phyloP scores from a whole-genome alignment of 1,284 basidiomycete genomes.

The Clitocybe nebularis region DNA sequence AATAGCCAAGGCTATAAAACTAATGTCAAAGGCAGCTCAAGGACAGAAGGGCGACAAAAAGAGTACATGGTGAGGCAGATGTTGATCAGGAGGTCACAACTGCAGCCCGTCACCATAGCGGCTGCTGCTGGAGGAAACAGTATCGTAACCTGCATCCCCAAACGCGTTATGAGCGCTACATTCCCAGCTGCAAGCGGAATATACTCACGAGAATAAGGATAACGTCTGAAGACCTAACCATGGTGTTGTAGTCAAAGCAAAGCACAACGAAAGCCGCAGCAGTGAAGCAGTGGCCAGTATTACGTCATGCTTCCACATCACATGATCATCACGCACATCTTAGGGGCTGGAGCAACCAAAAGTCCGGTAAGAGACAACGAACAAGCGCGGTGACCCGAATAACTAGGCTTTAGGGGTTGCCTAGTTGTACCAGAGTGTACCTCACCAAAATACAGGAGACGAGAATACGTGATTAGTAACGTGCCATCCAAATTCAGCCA shows the following conservation, averaged over 20 bases:
- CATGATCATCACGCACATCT: no score
- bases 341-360: no score
- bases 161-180: background rate
- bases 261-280: slow-evolving; percentile 1
- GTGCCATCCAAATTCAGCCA: background rate
- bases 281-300: slow-evolving; percentile 8
- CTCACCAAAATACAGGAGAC: no score
- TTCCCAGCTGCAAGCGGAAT: background rate
- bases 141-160: slow-evolving; percentile 61
- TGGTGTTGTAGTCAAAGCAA: slow-evolving; percentile 18
- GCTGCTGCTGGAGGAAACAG: slow-evolving; percentile 70
- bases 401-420: no score
- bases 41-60: slow-evolving; percentile 5
- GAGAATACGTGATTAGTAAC: background rate
- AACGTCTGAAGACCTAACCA: slow-evolving; percentile 52
- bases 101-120: slow-evolving; percentile 72
- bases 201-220: slow-evolving; percentile 43
- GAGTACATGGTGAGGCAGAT: slow-evolving; percentile 63
- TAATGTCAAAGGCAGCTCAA: background rate
- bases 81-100: slow-evolving; percentile 80
- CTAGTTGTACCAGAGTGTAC: no score
- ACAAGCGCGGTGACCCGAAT: no score
- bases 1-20: slow-evolving; percentile 58
- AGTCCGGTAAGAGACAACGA: no score
- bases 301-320: slow-evolving; percentile 9